These are phyloP conservation scores for Diaporthe capsici DNA, from an alignment of 2,329 filamentous ascomycete species.

Conservation along the genomic window DNA sequence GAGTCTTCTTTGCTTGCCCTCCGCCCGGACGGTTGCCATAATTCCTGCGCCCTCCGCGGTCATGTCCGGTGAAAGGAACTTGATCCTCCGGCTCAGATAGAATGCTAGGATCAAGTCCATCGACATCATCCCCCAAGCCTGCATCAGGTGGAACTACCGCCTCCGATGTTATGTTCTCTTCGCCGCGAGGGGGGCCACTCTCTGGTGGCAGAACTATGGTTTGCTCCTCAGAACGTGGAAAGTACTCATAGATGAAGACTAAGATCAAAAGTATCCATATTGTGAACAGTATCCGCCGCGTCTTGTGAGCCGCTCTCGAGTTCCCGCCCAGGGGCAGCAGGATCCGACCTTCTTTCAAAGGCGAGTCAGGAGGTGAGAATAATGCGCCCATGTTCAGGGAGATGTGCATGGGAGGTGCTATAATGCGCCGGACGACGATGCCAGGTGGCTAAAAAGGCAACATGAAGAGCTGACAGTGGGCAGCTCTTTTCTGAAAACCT, in stretches of 20 bases:
- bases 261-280: slow-evolving; percentile 18
- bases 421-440: neutral
- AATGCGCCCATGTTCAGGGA: slow-evolving; percentile 19
- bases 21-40: neutral
- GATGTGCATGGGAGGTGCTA: neutral
- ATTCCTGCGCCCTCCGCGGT: neutral
- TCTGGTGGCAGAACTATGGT: neutral
- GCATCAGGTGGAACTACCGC: neutral
- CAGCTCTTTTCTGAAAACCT: neutral
- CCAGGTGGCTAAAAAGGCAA: neutral
- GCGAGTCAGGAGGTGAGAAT: slow-evolving; percentile 28
- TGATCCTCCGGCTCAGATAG: neutral
- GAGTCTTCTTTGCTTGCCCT: neutral
- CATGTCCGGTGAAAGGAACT: neutral
- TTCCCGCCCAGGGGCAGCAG: slow-evolving; percentile 10
- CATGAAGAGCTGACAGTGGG: neutral
- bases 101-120: neutral
- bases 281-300: slow-evolving; percentile 5
- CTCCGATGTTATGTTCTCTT: slow-evolving; percentile 3
- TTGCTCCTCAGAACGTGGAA: neutral
- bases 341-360: slow-evolving; percentile 33
- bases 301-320: slow-evolving; percentile 11
- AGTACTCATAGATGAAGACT: neutral
- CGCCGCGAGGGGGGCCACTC: neutral
- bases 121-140: neutral